A percentile compares a stretch with the other conserved stretches of the same genome.
phyloP scores from a whole-genome alignment of 2,329 filamentous ascomycete genomes.

The Eurotiales sp. region DNA sequence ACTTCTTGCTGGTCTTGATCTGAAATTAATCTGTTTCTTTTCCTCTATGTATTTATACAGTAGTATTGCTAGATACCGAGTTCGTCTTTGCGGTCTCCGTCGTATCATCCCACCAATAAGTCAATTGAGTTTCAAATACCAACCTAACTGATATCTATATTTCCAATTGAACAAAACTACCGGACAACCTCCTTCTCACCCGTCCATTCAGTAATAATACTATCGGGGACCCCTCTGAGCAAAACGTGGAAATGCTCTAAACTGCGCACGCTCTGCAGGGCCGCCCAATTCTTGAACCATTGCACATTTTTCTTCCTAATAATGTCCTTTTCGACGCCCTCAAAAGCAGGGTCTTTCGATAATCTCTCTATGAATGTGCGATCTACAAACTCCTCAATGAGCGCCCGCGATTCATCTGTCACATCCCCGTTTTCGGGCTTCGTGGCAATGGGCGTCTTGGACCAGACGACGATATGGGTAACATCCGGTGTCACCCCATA shows the following conservation, averaged over 20 bases:
- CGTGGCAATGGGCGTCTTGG: conserved; percentile 48
- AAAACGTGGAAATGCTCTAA: conserved; percentile 57
- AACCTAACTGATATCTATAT: no score
- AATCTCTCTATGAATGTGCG: conserved; percentile 47
- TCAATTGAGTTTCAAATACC: no score
- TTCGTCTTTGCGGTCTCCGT: no score
- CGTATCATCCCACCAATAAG: no score
- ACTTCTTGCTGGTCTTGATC: not conserved
- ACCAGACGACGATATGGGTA: conserved; percentile 56
- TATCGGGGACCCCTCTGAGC: conserved; percentile 46
- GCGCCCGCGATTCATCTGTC: conserved; percentile 45
- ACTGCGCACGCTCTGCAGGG: conserved; percentile 57
- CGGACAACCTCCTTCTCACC: conserved; percentile 25
- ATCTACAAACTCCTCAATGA: conserved; percentile 50
- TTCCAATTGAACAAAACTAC: not conserved
- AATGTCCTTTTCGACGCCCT: conserved; percentile 29
- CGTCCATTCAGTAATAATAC: conserved; percentile 44
- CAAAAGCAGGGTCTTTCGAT: conserved; percentile 30
- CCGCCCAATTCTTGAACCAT: conserved; percentile 65
- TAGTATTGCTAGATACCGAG: not conserved
- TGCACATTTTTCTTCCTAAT: conserved; percentile 40
- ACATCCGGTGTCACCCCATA: conserved; percentile 56
- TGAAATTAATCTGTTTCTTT: not conserved
- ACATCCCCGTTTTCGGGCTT: conserved; percentile 47
- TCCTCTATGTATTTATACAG: not conserved